Conservation (phyloP, 441 rosid genomes). For the Pelargonium cotyledonis region DNA sequence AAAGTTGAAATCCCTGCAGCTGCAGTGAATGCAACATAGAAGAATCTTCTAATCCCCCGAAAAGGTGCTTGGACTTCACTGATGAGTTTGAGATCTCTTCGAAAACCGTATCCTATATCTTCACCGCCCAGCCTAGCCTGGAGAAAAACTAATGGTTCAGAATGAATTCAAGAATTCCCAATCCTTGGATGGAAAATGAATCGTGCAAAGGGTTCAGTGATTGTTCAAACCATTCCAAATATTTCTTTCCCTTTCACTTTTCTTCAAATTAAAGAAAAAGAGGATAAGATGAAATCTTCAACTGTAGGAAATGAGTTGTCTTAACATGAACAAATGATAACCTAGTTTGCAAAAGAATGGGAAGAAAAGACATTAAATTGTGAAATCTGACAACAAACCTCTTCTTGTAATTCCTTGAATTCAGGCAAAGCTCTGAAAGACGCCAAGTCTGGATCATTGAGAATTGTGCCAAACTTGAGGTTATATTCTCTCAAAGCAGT, state of each 20-base stretch:
- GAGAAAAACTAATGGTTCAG: conserved; percentile 18
- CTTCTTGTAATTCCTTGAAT: conserved; percentile 92
- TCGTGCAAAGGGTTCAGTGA: neutral
- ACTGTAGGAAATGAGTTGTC: neutral
- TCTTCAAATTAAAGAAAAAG: neutral
- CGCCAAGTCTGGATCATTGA: conserved; percentile 94
- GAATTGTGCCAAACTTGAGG: conserved; percentile 84
- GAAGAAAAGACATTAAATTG: conserved; percentile 4
- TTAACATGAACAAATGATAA: neutral
- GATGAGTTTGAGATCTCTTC: conserved; percentile 88
- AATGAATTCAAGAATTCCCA: conserved; percentile 10
- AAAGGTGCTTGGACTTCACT: conserved; percentile 99
- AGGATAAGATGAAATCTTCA: neutral
- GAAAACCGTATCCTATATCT: conserved; percentile 79
- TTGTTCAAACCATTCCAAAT: neutral
- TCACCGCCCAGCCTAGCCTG: conserved; percentile 96
- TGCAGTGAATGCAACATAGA: conserved; percentile 69
- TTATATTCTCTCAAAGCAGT: conserved; percentile 71
- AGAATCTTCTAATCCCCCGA: conserved; percentile 87
- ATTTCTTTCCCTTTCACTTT: neutral
- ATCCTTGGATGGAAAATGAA: conserved; percentile 8
- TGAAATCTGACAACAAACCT: conserved; percentile 36
- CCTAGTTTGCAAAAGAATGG: neutral
- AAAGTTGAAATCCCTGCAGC: conserved; percentile 88
- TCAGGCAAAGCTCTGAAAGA: conserved; percentile 88